Base-by-base conservation (phyloP, 1,139 yeast genomes). In the Sugiyamaella japonica region DNA sequence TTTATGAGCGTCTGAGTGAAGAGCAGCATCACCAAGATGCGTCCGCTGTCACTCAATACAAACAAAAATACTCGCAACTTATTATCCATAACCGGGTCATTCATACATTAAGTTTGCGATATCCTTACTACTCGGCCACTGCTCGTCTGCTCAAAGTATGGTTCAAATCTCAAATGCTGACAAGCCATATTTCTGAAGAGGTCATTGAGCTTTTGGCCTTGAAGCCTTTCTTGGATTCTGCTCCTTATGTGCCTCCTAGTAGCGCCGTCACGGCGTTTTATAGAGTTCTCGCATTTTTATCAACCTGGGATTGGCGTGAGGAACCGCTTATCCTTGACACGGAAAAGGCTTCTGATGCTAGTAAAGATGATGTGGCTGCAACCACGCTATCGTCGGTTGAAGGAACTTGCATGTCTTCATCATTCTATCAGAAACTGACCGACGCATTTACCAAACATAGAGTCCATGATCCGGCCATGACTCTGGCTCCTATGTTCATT, bases 301-400 rank as follows among this genome's bases (percentile, higher is more conserved):
- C 96, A 13, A 73, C 73, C 42, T 95, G 99, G 99, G 91, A 93
- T 69, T 93, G 99, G 99, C 85, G 82, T 64, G 95, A 87, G 60
- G 90, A 85, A 48, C 86, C 96, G 1, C 73, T 93, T 59, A 80
- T 91, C 54, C 73, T 93, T 61, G 97, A 91, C 66, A 74, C 89
- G 15, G 84, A 82, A 55, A 76, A 77, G 53, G 77, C 78, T 28
- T 77, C 77, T 36, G 73, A 71, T 42, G 70, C 70, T 0, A 74
- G 72, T 7, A 74, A 70, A 34, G 73, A 70, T 32, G 72, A 76
- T 50, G 66, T 74, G 29, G 75, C 41, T 29, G 40, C 42, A 28
- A 54, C 31, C 15, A 52, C 56, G 7, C 53, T 60, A 8, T 61
- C 68, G 7, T 58, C 59, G 6, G 65, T 67, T 28, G 65, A 66